Evolutionary conservation across 1,139 yeast genomes (phyloP).

Genomic region (Pichia sp.): DNA sequence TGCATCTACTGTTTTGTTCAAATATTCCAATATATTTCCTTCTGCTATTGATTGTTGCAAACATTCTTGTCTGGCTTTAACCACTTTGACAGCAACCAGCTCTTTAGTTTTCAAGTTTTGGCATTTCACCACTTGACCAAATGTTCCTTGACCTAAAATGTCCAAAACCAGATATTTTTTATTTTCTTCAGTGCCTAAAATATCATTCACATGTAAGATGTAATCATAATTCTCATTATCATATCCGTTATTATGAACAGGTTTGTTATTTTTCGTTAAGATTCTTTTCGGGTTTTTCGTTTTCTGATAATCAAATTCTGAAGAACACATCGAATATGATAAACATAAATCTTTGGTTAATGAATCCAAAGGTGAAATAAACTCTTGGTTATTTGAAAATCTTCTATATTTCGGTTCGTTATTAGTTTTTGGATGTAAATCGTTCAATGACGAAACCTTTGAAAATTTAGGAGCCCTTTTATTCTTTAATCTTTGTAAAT

Average conservation of each 20-base stretch:
- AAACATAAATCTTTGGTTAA: constrained; percentile 70
- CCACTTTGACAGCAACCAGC: constrained; percentile 89
- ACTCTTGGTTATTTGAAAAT: constrained; percentile 61
- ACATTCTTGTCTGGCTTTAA: constrained; percentile 87
- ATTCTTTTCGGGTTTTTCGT: constrained; percentile 88
- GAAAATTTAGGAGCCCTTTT: constrained; percentile 29
- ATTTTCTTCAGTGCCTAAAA: constrained; percentile 82
- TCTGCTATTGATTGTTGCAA: constrained; percentile 89
- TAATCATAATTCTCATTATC: constrained; percentile 91
- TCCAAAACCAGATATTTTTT: constrained; percentile 84
- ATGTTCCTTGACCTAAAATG: constrained; percentile 91
- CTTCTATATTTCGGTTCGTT: constrained; percentile 71
- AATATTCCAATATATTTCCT: constrained; percentile 73
- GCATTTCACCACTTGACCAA: constrained; percentile 97
- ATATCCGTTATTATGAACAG: constrained; percentile 68
- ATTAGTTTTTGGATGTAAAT: constrained; percentile 57
- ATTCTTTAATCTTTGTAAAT: neutral
- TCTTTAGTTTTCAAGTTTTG: constrained; percentile 86
- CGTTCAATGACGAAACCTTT: constrained; percentile 37
- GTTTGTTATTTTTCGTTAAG: constrained; percentile 87
- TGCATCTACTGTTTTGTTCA: constrained; percentile 66
- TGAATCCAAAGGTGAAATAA: constrained; percentile 81
- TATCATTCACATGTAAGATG: constrained; percentile 88
- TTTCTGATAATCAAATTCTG: constrained; percentile 76
- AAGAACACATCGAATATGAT: constrained; percentile 80